A percentile compares a stretch with the other conserved stretches of the same genome.
Evolutionary conservation across 23 red algal species (phyloP).

Genomic region (Agarophyton chilense): DNA sequence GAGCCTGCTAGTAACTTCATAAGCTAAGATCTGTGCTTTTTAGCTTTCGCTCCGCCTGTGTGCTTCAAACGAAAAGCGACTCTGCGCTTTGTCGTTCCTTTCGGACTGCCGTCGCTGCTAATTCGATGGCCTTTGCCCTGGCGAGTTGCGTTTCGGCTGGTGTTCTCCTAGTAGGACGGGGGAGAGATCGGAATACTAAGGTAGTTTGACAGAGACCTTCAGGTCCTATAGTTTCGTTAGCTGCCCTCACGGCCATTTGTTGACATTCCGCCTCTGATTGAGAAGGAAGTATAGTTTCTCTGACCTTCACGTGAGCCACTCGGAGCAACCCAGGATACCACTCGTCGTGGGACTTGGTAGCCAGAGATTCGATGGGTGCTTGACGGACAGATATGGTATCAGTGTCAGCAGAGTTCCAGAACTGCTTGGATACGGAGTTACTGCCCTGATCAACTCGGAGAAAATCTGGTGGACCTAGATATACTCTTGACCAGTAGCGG

Average conservation of each 20-base stretch:
- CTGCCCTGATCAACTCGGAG: slow-evolving; percentile 20
- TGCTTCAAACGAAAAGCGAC: slow-evolving; percentile 28
- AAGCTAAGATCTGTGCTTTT: background rate
- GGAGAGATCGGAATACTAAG: background rate
- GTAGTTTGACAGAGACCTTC: slow-evolving; percentile 3
- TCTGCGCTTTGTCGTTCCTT: background rate
- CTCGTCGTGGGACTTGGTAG: slow-evolving; percentile 23
- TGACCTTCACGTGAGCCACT: background rate
- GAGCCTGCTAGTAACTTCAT: background rate
- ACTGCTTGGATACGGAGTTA: slow-evolving; percentile 17
- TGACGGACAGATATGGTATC: slow-evolving; percentile 4
- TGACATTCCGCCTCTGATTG: slow-evolving; percentile 9
- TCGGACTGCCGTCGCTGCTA: background rate
- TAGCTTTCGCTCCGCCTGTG: background rate
- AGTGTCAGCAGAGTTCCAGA: background rate
- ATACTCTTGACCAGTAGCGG: background rate
- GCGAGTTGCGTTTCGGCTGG: slow-evolving; percentile 4
- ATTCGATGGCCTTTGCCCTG: background rate
- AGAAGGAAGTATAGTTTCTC: background rate
- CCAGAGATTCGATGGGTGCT: slow-evolving; percentile 4
- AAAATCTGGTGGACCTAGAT: slow-evolving; percentile 40
- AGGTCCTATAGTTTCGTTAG: slow-evolving; percentile 10
- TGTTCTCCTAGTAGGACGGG: background rate
- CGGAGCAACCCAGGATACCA: slow-evolving; percentile 7
- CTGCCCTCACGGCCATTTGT: background rate